These are phyloP conservation scores for Cryphonectria carpinicola DNA, from an alignment of 2,329 filamentous ascomycete species.

Conservation along the genomic window DNA sequence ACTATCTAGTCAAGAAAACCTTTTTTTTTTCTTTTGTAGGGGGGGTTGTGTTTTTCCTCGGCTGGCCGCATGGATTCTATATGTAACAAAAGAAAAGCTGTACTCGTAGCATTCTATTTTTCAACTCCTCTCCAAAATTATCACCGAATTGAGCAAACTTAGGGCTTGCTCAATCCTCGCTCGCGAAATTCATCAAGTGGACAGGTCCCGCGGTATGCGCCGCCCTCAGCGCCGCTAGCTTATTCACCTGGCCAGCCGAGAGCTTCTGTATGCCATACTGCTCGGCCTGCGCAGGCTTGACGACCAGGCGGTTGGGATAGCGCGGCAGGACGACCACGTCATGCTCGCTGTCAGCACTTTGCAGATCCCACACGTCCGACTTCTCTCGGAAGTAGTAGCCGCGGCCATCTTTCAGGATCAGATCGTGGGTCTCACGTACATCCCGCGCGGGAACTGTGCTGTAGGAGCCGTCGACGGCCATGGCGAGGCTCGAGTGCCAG, in stretches of 20 bases:
- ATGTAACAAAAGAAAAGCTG: neutral
- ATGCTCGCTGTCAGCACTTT: neutral
- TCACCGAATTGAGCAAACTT: neutral
- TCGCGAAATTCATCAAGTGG: neutral
- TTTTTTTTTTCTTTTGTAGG: neutral
- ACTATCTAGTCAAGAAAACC: neutral
- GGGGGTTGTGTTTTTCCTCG: neutral
- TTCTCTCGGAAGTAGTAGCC: constrained; percentile 43
- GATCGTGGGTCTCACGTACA: constrained; percentile 36
- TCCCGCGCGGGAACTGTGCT: constrained; percentile 31
- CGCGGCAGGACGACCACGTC: neutral
- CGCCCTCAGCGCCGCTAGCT: neutral
- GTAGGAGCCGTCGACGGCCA: constrained; percentile 38
- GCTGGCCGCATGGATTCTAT: neutral
- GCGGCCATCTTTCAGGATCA: constrained; percentile 39
- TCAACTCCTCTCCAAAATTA: neutral
- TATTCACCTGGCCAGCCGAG: neutral
- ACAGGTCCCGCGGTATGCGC: constrained; percentile 2
- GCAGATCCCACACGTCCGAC: constrained; percentile 35
- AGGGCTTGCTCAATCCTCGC: neutral
- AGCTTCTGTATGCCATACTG: neutral
- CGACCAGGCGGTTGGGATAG: constrained; percentile 3
- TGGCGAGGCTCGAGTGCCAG: constrained; percentile 42
- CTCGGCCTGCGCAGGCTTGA: neutral
- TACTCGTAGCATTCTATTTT: neutral